Base-by-base conservation (phyloP, 2,329 filamentous ascomycete species). In the Saccharata proteae region DNA sequence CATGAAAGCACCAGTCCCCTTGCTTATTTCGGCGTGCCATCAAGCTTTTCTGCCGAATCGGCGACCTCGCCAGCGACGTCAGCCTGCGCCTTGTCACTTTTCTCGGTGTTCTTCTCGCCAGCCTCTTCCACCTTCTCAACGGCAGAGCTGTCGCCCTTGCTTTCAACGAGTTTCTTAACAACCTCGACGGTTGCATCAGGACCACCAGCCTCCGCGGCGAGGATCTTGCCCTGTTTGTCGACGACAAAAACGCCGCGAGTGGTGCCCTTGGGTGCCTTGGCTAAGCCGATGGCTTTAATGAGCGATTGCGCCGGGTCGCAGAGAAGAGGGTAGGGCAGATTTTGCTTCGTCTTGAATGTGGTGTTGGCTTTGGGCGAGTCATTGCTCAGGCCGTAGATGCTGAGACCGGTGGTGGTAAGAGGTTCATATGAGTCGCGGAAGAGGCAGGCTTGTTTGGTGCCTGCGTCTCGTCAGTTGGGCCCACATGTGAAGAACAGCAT, bases 331-430 rank as follows among this genome's bases (percentile, higher is more conserved):
- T 93, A 98, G 4, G 79, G 82, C 32, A 96, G 71, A 40, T 80
- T 83, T 57, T 96, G 83, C 64, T 93, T 93, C 23, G 75, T 77
- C 60, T 84, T 80, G 70, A 96, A 98, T 26, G 74, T 83, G 15
- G 82, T 86, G 64, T 98, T 98, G 47, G 84, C 75, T 61, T 90
- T 93, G 47, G 84, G 76, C 28, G 77, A 80, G 62, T 96, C 90
- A 44, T 73, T 73, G 39, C 82, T 92, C 30, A 98, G 75, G 34
- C 90, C 90, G 55, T 83, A 96, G 60, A 98, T 84, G 51, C 77
- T 69, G 38, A 93, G 73, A 6, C 88, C 88, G 34, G 74, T 79
- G 16, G 74, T 69, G 8, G 80, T 88, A 33, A 96, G 69, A 30
- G 77, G 64, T 27, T 68, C 62, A 61, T 93, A 83, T 15, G 74